Conservation (phyloP, 2,329 filamentous ascomycete species). For the Macrophomina pseudophaseolina region DNA sequence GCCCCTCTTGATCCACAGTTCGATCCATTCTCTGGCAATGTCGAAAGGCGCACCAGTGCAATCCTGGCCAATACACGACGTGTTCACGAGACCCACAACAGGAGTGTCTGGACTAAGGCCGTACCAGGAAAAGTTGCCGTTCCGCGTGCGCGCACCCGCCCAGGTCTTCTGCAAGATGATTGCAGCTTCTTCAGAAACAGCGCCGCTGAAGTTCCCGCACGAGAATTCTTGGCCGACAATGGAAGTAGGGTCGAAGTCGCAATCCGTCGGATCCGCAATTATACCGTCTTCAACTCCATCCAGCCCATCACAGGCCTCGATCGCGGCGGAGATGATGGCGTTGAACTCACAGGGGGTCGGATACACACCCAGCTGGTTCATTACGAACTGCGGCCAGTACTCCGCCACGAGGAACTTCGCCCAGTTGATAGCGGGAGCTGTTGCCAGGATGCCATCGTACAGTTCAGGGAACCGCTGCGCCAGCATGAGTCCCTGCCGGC, state of each 20-base stretch:
- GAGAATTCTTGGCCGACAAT: constrained; percentile 36
- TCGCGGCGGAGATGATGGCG: constrained; percentile 27
- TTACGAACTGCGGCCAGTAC: constrained; percentile 38
- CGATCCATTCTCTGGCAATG: constrained; percentile 29
- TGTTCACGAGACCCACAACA: constrained; percentile 34
- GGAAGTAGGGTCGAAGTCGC: constrained; percentile 19
- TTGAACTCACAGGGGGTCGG: constrained; percentile 29
- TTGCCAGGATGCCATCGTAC: constrained; percentile 49
- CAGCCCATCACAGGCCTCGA: constrained; percentile 26
- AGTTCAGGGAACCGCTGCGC: constrained; percentile 45
- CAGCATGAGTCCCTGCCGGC: constrained; percentile 44
- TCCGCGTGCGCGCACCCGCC: constrained; percentile 35
- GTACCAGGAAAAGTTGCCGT: constrained; percentile 40
- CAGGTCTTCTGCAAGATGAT: constrained; percentile 39
- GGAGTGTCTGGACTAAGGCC: constrained; percentile 38
- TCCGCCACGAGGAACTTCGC: constrained; percentile 32
- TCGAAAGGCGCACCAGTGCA: constrained; percentile 28
- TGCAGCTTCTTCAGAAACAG: constrained; percentile 38
- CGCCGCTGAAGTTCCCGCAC: constrained; percentile 32
- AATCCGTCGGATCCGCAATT: not conserved
- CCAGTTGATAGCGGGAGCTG: constrained; percentile 47
- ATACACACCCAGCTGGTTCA: constrained; percentile 37
- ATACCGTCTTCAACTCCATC: constrained; percentile 29
- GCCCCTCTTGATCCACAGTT: constrained; percentile 28
- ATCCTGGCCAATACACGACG: constrained; percentile 20